Evolutionary conservation across 2,329 filamentous ascomycete genomes (phyloP).

Genomic region (Didymellaceae sp.): DNA sequence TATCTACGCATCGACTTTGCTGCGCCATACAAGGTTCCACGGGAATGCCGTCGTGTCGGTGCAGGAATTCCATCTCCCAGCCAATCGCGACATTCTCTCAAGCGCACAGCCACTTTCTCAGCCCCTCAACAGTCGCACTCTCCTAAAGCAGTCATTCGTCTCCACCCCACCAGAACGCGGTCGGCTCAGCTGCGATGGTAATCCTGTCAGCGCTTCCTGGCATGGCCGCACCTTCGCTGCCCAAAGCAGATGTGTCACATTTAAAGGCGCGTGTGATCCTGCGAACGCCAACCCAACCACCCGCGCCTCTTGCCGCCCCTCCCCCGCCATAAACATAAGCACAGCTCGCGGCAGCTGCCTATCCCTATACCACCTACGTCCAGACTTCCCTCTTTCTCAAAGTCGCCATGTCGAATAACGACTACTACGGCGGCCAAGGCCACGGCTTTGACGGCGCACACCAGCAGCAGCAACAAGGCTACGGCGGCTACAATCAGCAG

Average conservation of each 20-base stretch:
- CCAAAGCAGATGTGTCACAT: slow-evolving; percentile 21
- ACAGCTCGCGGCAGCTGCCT: slow-evolving; percentile 12
- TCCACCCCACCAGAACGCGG: slow-evolving; percentile 11
- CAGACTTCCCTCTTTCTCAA: not conserved
- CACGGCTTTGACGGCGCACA: slow-evolving; percentile 37
- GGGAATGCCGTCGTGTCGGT: not conserved
- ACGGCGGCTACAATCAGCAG: slow-evolving; percentile 33
- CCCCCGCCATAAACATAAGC: slow-evolving; percentile 29
- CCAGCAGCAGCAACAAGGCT: slow-evolving; percentile 35
- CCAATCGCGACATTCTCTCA: slow-evolving; percentile 4
- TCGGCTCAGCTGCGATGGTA: slow-evolving; percentile 29
- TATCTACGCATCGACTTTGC: not conserved
- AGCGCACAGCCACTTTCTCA: slow-evolving; percentile 10
- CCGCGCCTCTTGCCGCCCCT: slow-evolving; percentile 23
- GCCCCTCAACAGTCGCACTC: slow-evolving; percentile 9
- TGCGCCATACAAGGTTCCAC: not conserved
- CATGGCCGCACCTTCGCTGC: slow-evolving; percentile 13
- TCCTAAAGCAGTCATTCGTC: slow-evolving; percentile 3
- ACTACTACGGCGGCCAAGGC: slow-evolving; percentile 45
- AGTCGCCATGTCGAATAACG: slow-evolving; percentile 33
- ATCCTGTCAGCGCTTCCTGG: slow-evolving; percentile 16
- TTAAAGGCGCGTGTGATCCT: slow-evolving; percentile 32
- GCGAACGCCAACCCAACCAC: slow-evolving; percentile 26
- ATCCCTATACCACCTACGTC: slow-evolving; percentile 3
- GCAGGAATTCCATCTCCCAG: not conserved